Base-by-base conservation (phyloP, 2,329 filamentous ascomycete species). In the Colletotrichum gloeosporioides region DNA sequence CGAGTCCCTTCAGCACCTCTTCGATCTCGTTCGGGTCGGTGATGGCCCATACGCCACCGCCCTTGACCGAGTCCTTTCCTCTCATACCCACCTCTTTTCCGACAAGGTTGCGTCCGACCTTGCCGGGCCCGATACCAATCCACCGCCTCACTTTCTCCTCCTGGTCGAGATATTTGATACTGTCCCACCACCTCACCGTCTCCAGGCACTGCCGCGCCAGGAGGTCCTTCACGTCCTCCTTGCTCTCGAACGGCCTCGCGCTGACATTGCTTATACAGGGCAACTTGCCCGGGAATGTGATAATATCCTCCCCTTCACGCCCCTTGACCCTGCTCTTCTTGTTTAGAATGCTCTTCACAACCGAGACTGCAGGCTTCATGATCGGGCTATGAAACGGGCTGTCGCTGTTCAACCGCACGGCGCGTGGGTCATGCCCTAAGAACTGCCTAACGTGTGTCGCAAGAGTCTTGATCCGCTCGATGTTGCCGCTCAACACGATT, bases 151-250 rank as follows among this genome's bases (percentile, higher is more conserved):
- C 95, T 78, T 93, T 93, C 81, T 93, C 91, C 80, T 97, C 92
- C 82, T 97, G 93, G 83, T 98, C 95, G 66, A 98, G 87, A 82
- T 98, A 98, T 79, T 92, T 93, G 80, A 99, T 96, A 80, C 95
- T 97, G 79, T 98, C 95, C 93, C 96, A 98, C 96, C 96, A 99
- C 75, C 92, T 90, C 57, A 99, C 95, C 34, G 96, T 98, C 86
- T 98, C 95, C n/a, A 97, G 92, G 77, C 94, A 96, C 81, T 96
- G 94, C 65, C 95, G 87, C 2, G 96, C 93, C 66, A 98, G 87
- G 62, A 98, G 86, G 78, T 98, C 93, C 82, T 95, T 95, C 36
- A 98, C 87, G 78, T 98, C 92, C 55, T 92, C 92, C 79, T 92
- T 92, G 78, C 91, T 95, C 78, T 88, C 83, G 79, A 98, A 98